Percentiles rank a stretch among this genome's conserved stretches.
Evolutionary conservation across 139 green algal species (phyloP).

Genomic region (Chlorella sp.): DNA sequence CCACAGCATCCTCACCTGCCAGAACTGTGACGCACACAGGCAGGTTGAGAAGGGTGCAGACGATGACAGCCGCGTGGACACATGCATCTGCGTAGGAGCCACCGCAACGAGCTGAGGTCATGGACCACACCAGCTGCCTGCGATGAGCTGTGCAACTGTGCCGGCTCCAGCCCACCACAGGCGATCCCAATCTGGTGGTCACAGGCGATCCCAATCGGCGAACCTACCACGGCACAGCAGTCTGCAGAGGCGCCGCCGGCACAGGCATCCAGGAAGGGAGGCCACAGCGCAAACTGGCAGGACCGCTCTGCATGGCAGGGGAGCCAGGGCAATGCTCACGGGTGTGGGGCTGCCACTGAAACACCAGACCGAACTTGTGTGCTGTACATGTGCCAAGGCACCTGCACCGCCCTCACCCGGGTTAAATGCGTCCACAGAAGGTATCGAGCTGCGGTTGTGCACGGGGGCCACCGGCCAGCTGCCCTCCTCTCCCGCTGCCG

Average conservation of each 20-base stretch:
- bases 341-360: too few species aligned
- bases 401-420: background rate
- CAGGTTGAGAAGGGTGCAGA: constrained; percentile 17
- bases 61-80: constrained; percentile 2
- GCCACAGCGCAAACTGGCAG: constrained; percentile 11
- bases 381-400: too few species aligned
- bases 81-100: too few species aligned
- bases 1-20: constrained; percentile 15
- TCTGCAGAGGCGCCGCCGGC: background rate
- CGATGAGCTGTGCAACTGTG: too few species aligned
- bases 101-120: too few species aligned
- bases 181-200: too few species aligned
- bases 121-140: too few species aligned
- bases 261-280: constrained; percentile 4
- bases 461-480: background rate
- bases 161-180: too few species aligned
- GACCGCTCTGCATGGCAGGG: constrained; percentile 13
- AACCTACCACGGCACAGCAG: constrained; percentile 6
- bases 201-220: too few species aligned
- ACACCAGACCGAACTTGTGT: too few species aligned
- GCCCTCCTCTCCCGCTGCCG: constrained; percentile 4
- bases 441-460: constrained; percentile 1
- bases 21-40: constrained; percentile 14
- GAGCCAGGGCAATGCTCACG: background rate
- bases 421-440: background rate